These are phyloP conservation scores for Sequoiadendron giganteum DNA, from an alignment of 75 land plant genomes.

Conservation along the genomic window DNA sequence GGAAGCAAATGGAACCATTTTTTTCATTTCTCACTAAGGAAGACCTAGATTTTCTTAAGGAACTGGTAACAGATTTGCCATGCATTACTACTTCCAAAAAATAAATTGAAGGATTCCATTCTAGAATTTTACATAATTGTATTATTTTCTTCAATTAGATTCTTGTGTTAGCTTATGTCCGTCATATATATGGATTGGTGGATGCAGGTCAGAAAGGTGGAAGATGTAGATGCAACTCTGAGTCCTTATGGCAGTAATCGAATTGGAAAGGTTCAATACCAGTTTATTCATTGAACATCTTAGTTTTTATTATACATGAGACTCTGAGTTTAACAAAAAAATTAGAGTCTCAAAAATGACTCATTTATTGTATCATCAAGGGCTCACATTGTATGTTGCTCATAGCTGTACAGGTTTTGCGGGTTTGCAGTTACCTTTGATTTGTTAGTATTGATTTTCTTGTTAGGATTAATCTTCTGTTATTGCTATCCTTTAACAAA, in stretches of 20 bases:
- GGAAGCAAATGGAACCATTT: too few relatives aligned
- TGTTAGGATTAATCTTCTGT: background rate
- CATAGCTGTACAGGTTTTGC: background rate
- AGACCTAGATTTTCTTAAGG: too few relatives aligned
- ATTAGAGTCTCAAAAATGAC: background rate
- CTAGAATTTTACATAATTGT: too few relatives aligned
- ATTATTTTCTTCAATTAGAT: background rate
- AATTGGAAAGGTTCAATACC: slow-evolving; percentile 7
- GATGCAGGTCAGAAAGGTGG: slow-evolving; percentile 21
- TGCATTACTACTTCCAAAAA: too few relatives aligned
- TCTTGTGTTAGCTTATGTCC: background rate
- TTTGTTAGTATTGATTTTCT: background rate
- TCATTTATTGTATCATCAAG: background rate
- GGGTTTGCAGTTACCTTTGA: background rate
- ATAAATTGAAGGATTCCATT: too few relatives aligned
- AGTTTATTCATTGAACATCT: background rate
- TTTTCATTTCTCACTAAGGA: too few relatives aligned
- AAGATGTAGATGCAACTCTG: slow-evolving; percentile 11
- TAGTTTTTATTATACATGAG: background rate
- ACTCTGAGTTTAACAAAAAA: background rate
- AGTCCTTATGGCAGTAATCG: slow-evolving; percentile 6
- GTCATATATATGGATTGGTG: slow-evolving; percentile 2
- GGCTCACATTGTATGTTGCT: background rate
- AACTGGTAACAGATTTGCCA: too few relatives aligned
- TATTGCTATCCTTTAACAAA: background rate